Evolutionary conservation across 1,284 basidiomycete genomes (phyloP).

Genomic region (Xerocomus minutiporus): DNA sequence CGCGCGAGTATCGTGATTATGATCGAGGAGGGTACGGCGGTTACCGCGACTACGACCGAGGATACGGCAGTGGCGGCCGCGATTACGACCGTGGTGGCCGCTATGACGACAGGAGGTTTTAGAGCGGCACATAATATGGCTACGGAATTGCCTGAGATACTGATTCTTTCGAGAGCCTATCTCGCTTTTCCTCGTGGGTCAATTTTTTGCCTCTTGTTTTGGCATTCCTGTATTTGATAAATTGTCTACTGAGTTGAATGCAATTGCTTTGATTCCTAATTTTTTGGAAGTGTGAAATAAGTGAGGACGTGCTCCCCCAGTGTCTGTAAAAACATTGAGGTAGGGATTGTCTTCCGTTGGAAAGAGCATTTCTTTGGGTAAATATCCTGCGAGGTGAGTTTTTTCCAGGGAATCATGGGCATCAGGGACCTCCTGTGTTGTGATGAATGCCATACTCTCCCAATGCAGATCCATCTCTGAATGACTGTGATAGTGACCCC

Average conservation of each 20-base stretch:
- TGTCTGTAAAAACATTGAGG: too few species aligned
- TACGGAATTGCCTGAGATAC: conserved; percentile 1
- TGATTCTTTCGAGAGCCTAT: neutral
- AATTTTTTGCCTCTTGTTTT: conserved; percentile 1
- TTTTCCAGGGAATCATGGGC: too few species aligned
- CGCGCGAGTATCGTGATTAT: conserved; percentile 37
- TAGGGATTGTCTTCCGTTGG: too few species aligned
- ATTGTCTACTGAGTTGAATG: conserved; percentile 15
- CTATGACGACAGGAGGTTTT: conserved; percentile 41
- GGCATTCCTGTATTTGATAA: conserved; percentile 16
- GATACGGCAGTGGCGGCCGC: conserved; percentile 25
- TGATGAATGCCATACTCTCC: too few species aligned
- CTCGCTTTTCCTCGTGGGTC: neutral
- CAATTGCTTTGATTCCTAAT: conserved; percentile 2
- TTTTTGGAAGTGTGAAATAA: conserved; percentile 2
- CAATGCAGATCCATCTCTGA: too few species aligned
- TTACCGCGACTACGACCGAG: conserved; percentile 35
- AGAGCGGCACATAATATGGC: conserved; percentile 1
- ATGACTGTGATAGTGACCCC: neutral
- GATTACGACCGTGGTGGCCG: conserved; percentile 36
- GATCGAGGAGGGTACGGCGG: conserved; percentile 16
- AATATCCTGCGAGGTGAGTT: too few species aligned
- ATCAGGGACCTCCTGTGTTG: too few species aligned
- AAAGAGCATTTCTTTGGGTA: too few species aligned
- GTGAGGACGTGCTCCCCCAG: neutral